Conservation (phyloP, 2,329 filamentous ascomycete genomes). For the Sporothrix dimorphospora region DNA sequence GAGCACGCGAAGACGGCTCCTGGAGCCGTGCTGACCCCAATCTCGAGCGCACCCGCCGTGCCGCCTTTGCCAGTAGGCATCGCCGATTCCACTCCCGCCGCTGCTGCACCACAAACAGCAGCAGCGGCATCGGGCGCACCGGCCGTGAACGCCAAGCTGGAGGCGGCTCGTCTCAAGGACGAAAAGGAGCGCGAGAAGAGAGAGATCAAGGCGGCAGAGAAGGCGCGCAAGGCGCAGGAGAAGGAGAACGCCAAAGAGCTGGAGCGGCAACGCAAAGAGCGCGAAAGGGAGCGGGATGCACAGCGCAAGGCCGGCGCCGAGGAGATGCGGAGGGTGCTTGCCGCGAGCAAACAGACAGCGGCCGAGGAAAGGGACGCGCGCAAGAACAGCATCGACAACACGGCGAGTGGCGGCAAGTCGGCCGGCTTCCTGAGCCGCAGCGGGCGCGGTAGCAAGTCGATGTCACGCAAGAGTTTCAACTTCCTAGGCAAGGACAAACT, state of each 20-base stretch:
- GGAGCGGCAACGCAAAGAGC: slow-evolving; percentile 49
- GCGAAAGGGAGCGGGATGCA: slow-evolving; percentile 42
- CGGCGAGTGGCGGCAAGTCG: background rate
- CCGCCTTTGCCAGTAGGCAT: slow-evolving; percentile 42
- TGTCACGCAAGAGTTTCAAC: slow-evolving; percentile 74
- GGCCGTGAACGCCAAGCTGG: slow-evolving; percentile 34
- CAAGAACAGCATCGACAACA: slow-evolving; percentile 40
- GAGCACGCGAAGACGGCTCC: slow-evolving; percentile 70
- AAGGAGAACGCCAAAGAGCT: slow-evolving; percentile 52
- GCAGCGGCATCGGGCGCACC: slow-evolving; percentile 27
- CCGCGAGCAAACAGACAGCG: slow-evolving; percentile 66
- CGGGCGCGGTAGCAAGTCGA: slow-evolving; percentile 73
- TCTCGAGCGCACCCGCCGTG: slow-evolving; percentile 35
- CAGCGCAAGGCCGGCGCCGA: slow-evolving; percentile 59
- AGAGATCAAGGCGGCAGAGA: slow-evolving; percentile 62
- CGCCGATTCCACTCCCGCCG: slow-evolving; percentile 38
- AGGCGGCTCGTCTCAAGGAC: slow-evolving; percentile 51
- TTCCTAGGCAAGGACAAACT: slow-evolving; percentile 60
- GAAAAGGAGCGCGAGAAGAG: slow-evolving; percentile 70
- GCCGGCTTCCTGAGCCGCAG: slow-evolving; percentile 63
- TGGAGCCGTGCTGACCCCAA: slow-evolving; percentile 37
- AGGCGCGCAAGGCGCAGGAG: slow-evolving; percentile 49
- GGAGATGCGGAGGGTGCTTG: slow-evolving; percentile 65
- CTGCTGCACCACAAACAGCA: slow-evolving; percentile 30
- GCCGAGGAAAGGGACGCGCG: slow-evolving; percentile 57